Conservation (phyloP, 2,329 filamentous ascomycete genomes). For the Colletotrichum tropicale region DNA sequence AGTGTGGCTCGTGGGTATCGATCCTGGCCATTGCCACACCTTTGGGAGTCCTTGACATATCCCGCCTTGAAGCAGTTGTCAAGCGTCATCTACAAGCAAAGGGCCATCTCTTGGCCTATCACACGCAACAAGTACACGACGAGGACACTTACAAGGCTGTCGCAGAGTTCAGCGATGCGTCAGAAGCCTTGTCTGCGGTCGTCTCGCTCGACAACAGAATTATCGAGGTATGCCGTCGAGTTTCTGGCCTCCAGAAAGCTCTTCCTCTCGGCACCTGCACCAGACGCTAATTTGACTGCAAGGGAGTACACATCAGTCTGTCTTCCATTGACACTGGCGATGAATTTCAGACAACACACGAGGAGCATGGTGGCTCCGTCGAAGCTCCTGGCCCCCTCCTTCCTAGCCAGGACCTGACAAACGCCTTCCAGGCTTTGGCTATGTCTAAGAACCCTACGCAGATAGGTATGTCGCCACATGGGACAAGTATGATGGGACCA, state of each 20-base stretch:
- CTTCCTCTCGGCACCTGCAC: not conserved
- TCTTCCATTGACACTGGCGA: not conserved
- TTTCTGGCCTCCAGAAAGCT: not conserved
- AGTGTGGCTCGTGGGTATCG: not conserved
- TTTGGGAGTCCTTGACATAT: not conserved
- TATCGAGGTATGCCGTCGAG: constrained; percentile 3
- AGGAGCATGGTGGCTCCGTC: not conserved
- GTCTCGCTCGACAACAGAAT: not conserved
- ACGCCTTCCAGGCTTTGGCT: constrained; percentile 6
- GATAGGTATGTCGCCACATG: not conserved
- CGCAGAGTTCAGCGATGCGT: not conserved
- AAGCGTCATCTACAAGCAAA: constrained; percentile 8
- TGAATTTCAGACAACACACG: not conserved
- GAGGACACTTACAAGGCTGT: not conserved
- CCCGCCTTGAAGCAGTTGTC: not conserved
- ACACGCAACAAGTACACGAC: not conserved
- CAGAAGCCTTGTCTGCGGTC: not conserved
- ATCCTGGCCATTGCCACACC: not conserved
- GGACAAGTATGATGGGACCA: not conserved
- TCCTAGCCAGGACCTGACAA: not conserved
- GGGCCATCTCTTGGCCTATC: constrained; percentile 1
- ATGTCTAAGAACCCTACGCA: not conserved
- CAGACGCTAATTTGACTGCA: not conserved
- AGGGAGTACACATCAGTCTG: constrained; percentile 5
- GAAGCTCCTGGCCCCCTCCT: not conserved